Base-by-base conservation (phyloP, 305 asterid species). In the Solanum hybrid region DNA sequence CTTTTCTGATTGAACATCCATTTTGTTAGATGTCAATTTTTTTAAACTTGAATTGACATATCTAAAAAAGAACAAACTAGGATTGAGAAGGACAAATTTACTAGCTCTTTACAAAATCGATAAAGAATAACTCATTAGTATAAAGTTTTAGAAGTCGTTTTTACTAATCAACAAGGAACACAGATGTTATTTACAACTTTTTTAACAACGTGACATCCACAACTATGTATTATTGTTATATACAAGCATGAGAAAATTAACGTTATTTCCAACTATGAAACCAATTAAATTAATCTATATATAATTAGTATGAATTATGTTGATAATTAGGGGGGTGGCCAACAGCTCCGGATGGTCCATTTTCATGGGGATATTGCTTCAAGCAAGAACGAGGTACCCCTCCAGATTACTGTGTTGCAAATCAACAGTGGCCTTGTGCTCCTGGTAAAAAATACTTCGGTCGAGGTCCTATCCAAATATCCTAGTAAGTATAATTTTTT, bases 291-390 rank as follows among this genome's bases (percentile, higher is more conserved):
- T n/a, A n/a, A n/a, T n/a, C n/a, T n/a, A n/a, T n/a, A n/a, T n/a
- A n/a, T n/a, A n/a, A n/a, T n/a, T n/a, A n/a, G 12, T 7, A 24
- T 13, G 24, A 31, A 88, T 26, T 40, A 13, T 78, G 71, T 60
- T 76, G 22, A 79, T 35, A 2, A 64, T 34, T n/a, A 90, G 91
- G 89, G 29, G 91, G 91, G 5, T 90, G 90, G 91, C 40, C 17
- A 35, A 24, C 78, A 6, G 90, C 91, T 66, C 79, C 88, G 2
- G 89, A 88, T 87, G 91, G 91, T 32, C 90, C 76, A 73, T 90
- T 31, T 71, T 89, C 91, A 24, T 81, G 91, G 91, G 90, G 91
- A 60, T 90, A 90, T 36, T 90, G 91, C 73, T 90, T 72, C 42
- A 29, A 35, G 27, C 40, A 64, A 22, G 91, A 87, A 82, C 72